Conservation (phyloP, 140 eudicot genomes). For the Oenanthe javanica region DNA sequence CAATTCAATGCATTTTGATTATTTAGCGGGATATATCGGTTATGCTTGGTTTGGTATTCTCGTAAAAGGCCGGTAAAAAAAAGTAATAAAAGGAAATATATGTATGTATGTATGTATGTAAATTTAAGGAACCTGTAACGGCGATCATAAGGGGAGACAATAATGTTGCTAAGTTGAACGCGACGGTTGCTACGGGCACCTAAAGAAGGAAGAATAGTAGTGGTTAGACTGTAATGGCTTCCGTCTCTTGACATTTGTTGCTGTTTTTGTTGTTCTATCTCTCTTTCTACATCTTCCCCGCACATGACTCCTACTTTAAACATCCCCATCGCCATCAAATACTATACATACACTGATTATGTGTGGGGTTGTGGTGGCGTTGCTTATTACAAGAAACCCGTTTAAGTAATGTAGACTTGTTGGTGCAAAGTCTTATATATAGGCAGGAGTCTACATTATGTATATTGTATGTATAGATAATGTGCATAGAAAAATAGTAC, state of each 20-base stretch:
- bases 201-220: slow-evolving; percentile 83
- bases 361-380: not conserved
- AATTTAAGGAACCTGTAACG: slow-evolving; percentile 65
- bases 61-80: too few relatives aligned
- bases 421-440: too few relatives aligned
- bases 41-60: not conserved
- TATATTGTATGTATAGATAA: too few relatives aligned
- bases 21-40: not conserved
- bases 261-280: slow-evolving; percentile 20
- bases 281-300: slow-evolving; percentile 31
- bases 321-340: not conserved
- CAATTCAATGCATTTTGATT: not conserved
- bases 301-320: slow-evolving; percentile 48
- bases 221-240: slow-evolving; percentile 76
- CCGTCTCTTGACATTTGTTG: slow-evolving; percentile 55
- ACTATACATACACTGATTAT: not conserved
- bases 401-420: too few relatives aligned
- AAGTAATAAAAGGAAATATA: not conserved
- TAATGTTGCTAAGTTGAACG: slow-evolving; percentile 45
- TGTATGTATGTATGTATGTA: too few relatives aligned
- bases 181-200: slow-evolving; percentile 82
- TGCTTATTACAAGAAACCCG: not conserved
- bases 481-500: too few relatives aligned
- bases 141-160: slow-evolving; percentile 71
- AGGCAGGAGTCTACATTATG: too few relatives aligned